These are phyloP conservation scores for Flammula alnicola DNA, from an alignment of 1,284 basidiomycete genomes.

Conservation along the genomic window DNA sequence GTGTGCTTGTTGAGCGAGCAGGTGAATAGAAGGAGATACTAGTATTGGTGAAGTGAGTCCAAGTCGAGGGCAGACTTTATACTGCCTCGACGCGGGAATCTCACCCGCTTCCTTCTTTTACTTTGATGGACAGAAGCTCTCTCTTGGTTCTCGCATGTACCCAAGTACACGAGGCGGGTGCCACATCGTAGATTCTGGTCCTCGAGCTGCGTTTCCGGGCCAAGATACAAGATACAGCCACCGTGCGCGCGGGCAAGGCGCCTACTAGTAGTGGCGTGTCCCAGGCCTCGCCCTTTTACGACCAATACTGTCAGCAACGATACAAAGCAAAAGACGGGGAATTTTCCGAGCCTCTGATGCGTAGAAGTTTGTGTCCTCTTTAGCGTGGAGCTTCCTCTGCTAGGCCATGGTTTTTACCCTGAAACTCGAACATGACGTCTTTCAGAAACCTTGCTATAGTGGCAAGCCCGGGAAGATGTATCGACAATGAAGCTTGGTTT, in stretches of 20 bases:
- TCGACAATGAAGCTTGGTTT: not conserved
- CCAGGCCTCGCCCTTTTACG: slow-evolving; percentile 6
- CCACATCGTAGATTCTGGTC: slow-evolving; percentile 18
- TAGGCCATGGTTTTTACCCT: too few species aligned
- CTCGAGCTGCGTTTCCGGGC: slow-evolving; percentile 8
- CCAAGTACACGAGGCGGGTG: slow-evolving; percentile 20
- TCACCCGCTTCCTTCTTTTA: slow-evolving; percentile 3
- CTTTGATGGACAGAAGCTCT: slow-evolving; percentile 16
- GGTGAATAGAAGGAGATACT: slow-evolving; percentile 10
- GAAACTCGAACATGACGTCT: too few species aligned
- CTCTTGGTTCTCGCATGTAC: slow-evolving; percentile 9
- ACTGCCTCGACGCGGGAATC: slow-evolving; percentile 7
- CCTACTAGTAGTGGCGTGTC: slow-evolving; percentile 2
- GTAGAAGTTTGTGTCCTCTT: too few species aligned
- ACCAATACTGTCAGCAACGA: not conserved
- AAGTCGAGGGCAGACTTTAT: slow-evolving; percentile 16
- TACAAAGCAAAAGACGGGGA: too few species aligned
- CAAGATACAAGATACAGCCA: slow-evolving; percentile 17
- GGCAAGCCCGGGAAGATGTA: too few species aligned
- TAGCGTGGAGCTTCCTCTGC: too few species aligned
- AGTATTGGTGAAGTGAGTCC: slow-evolving; percentile 13
- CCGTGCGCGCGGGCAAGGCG: not conserved
- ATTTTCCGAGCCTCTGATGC: too few species aligned
- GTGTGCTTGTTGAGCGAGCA: slow-evolving; percentile 6
- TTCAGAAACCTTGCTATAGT: too few species aligned